phyloP scores from a whole-genome alignment of 768 basidiomycete species.

The Psilocybe cubensis region DNA sequence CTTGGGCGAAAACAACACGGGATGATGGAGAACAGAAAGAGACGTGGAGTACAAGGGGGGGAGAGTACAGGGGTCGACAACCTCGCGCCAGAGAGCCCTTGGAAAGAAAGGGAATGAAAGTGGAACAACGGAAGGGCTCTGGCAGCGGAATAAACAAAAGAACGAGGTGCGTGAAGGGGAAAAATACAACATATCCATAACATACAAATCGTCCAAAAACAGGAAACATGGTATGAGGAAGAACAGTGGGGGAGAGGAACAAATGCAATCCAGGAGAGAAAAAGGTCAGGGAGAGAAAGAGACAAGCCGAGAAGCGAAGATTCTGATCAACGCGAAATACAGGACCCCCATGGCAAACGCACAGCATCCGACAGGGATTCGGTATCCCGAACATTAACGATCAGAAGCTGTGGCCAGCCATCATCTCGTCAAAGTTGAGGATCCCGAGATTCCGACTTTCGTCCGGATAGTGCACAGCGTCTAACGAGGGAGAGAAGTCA shows the following conservation, averaged over 20 bases:
- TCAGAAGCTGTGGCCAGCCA: slow-evolving; percentile 39
- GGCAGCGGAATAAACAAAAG: neutral
- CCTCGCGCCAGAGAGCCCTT: slow-evolving; percentile 9
- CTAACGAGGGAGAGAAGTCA: slow-evolving; percentile 34
- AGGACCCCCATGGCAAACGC: slow-evolving; percentile 32
- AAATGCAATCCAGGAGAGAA: slow-evolving; percentile 19
- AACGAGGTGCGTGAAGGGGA: slow-evolving; percentile 2
- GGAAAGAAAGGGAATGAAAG: slow-evolving; percentile 9
- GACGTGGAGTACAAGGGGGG: slow-evolving; percentile 14
- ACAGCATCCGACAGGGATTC: slow-evolving; percentile 32
- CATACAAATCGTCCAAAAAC: slow-evolving; percentile 7
- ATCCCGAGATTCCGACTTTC: slow-evolving; percentile 27
- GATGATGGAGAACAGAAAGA: slow-evolving; percentile 19
- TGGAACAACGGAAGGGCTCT: slow-evolving; percentile 1
- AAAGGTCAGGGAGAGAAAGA: slow-evolving; percentile 30
- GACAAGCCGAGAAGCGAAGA: neutral
- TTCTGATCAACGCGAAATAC: slow-evolving; percentile 10
- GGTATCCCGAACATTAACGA: neutral
- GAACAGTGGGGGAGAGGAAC: slow-evolving; percentile 11
- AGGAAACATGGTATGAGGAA: neutral
- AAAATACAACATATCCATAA: slow-evolving; percentile 8
- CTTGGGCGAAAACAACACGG: slow-evolving; percentile 23
- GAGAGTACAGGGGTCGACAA: slow-evolving; percentile 14
- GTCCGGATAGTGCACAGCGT: slow-evolving; percentile 27
- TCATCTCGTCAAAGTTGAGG: slow-evolving; percentile 46